phyloP scores from a whole-genome alignment of 73 alveolate genomes.

The Vitrella brassicaformis region DNA sequence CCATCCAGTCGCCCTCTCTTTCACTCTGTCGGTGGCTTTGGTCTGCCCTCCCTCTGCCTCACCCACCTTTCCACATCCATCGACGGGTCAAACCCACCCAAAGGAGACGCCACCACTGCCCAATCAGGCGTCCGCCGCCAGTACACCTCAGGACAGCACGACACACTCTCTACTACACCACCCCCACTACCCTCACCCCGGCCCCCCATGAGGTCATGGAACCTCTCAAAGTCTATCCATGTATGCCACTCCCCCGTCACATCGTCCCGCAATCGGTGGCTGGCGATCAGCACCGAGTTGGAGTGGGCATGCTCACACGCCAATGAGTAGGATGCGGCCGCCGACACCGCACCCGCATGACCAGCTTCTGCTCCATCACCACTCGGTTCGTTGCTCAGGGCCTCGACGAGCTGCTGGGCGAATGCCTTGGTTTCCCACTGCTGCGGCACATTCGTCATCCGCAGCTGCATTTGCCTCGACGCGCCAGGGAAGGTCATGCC shows the following conservation, averaged over 20 bases:
- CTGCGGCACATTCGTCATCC: background rate
- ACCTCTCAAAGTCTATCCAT: slow-evolving; percentile 6
- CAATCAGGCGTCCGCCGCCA: slow-evolving; percentile 3
- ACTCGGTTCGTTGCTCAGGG: background rate
- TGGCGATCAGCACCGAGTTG: slow-evolving; percentile 7
- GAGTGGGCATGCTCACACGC: slow-evolving; percentile 31
- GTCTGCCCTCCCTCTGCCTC: background rate
- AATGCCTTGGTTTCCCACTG: background rate
- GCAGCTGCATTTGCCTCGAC: background rate
- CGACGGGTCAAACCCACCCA: slow-evolving; percentile 13
- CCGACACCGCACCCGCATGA: no score
- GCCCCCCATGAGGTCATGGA: background rate
- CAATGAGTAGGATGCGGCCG: slow-evolving; percentile 4
- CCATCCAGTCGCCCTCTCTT: no score
- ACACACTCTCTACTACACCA: background rate
- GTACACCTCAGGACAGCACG: background rate
- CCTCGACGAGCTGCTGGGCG: background rate
- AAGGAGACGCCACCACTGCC: slow-evolving; percentile 15
- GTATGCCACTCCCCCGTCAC: background rate
- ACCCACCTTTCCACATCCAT: background rate
- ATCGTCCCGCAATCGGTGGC: background rate
- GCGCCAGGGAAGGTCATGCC: background rate
- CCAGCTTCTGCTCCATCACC: background rate
- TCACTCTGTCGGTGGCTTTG: background rate
- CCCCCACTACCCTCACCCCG: background rate